Evolutionary conservation across 1,284 basidiomycete species (phyloP).

Genomic region (Butyriboletus regius): DNA sequence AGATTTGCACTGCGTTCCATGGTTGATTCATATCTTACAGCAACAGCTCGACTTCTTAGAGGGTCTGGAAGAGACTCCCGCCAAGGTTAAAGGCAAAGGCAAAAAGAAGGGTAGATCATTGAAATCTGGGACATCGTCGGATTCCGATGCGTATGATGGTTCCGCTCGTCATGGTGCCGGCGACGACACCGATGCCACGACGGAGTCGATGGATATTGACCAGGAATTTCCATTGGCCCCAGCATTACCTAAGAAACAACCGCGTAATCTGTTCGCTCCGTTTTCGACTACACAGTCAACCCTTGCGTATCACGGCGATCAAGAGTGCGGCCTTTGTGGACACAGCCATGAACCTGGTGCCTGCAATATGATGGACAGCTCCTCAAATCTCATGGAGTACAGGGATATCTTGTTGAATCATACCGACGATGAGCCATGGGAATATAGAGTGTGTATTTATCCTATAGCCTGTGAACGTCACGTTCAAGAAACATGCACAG

Average conservation of each 20-base stretch:
- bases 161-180: conserved; percentile 10
- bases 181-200: conserved; percentile 26
- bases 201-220: conserved; percentile 17
- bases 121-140: conserved; percentile 25
- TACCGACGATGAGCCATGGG: conserved; percentile 55
- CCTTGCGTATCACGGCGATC: conserved; percentile 14
- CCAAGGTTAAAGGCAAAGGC: conserved; percentile 21
- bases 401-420: conserved; percentile 57
- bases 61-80: conserved; percentile 23
- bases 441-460: conserved; percentile 46
- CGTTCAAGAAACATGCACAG: conserved; percentile 32
- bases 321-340: conserved; percentile 57
- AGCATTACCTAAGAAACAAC: conserved; percentile 11
- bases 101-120: conserved; percentile 22
- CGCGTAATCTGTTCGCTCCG: conserved; percentile 1
- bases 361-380: conserved; percentile 59
- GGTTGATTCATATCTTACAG: conserved; percentile 16
- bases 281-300: conserved; percentile 9
- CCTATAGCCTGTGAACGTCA: neutral
- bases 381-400: conserved; percentile 61
- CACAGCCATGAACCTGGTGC: conserved; percentile 42
- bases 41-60: conserved; percentile 33
- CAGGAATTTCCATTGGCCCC: conserved; percentile 1
- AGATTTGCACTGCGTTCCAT: neutral
- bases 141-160: conserved; percentile 30